Conservation (phyloP, 2,329 filamentous ascomycete genomes). For the Penicillium sp. region DNA sequence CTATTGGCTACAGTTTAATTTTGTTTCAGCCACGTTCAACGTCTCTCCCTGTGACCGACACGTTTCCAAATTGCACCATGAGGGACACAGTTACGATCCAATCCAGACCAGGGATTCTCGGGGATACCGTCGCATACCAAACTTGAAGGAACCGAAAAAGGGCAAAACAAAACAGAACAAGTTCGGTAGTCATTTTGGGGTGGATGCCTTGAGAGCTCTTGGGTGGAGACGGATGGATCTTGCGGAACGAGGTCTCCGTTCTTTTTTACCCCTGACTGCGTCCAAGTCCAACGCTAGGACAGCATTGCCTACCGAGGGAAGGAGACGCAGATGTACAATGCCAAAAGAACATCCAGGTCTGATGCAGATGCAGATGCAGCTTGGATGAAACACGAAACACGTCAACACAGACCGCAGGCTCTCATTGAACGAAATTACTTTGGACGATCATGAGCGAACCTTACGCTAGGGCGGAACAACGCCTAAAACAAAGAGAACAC, state of each 20-base stretch:
- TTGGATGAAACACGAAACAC: constrained; percentile 17
- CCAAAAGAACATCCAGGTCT: constrained; percentile 2
- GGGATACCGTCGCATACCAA: constrained; percentile 6
- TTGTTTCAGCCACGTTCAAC: constrained; percentile 9
- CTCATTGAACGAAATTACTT: constrained; percentile 19
- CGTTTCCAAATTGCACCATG: background rate
- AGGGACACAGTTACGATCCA: background rate
- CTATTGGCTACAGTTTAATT: constrained; percentile 9
- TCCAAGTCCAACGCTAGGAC: background rate
- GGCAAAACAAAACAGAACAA: constrained; percentile 5
- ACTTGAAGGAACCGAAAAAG: background rate
- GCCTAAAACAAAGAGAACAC: constrained; percentile 12
- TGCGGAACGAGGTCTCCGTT: constrained; percentile 6
- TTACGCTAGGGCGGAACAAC: constrained; percentile 17
- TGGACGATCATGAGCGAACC: constrained; percentile 21
- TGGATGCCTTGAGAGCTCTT: constrained; percentile 15
- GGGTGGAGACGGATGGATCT: constrained; percentile 24
- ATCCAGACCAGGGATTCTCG: background rate
- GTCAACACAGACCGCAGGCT: constrained; percentile 8
- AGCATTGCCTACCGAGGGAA: background rate
- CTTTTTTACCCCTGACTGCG: constrained; percentile 6
- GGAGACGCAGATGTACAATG: background rate
- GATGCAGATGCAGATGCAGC: constrained; percentile 16
- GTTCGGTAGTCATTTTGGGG: constrained; percentile 8
- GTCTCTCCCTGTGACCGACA: constrained; percentile 6